These are phyloP conservation scores for Gyromitra esculenta DNA, from an alignment of 2,329 filamentous ascomycete species.

Conservation along the genomic window DNA sequence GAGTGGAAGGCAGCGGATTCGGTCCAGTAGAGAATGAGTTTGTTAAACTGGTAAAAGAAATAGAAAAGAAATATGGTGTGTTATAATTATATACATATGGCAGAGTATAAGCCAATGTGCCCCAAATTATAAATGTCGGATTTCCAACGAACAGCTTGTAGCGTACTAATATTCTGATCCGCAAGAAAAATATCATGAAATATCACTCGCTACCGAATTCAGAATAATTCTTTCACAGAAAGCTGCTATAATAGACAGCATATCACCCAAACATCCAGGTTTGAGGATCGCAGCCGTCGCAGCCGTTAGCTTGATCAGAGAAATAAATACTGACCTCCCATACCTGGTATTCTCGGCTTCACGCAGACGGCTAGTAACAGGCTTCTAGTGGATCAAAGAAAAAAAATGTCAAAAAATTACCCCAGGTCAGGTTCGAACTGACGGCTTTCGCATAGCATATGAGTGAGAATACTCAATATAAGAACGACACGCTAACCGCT, in stretches of 20 bases:
- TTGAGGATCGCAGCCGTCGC: not conserved
- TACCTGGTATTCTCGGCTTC: not conserved
- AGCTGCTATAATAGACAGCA: not conserved
- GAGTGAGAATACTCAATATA: conserved; percentile 52
- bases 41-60: no score
- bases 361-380: not conserved
- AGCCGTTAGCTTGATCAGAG: not conserved
- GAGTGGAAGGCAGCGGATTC: no score
- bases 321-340: not conserved
- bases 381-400: not conserved
- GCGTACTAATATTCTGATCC: not conserved
- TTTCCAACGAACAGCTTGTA: no score
- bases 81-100: no score
- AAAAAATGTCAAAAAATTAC: conserved; percentile 40
- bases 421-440: conserved; percentile 54
- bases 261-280: not conserved
- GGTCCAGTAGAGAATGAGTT: no score
- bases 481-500: conserved; percentile 54
- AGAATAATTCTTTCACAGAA: conserved; percentile 10
- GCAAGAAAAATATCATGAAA: not conserved
- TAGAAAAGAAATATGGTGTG: no score
- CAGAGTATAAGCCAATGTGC: no score
- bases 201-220: conserved; percentile 29
- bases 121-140: no score
- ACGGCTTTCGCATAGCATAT: conserved; percentile 54